Evolutionary conservation across 345 rosid species (phyloP), one percentile per base, ranked within the genome.

Genomic region (Gossypium raimondii): DNA sequence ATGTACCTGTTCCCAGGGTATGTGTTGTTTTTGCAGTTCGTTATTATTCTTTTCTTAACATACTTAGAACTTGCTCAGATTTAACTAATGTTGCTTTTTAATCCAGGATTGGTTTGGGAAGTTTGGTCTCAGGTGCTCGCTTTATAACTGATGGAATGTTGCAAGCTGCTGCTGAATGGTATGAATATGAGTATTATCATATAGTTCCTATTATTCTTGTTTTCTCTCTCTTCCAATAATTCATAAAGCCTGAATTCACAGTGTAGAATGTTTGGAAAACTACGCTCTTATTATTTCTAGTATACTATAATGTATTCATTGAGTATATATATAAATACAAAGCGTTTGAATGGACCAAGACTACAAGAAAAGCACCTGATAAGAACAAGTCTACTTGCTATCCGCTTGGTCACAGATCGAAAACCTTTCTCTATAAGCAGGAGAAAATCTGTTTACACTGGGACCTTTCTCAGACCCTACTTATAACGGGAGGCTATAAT

Each of bases 1-100:
- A 93, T 95, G 99, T 95, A 95, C 85, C 88, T 95, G 62, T 95
- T 95, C 85, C 98, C 99, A 1, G 99, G 99, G 99, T 95, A 60
- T 51, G 98, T 80, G 50, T 79, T 83, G 50, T 24, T 68, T 34
- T 62, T 77, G 63, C 73, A 25, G 17, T 68, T 84, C 48, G 2
- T 76, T 27, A 18, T 20, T 58, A 25, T 70, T 57, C 45, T 55
- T 58, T 41, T 17, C 20, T 76, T 72, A 14, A 38, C 29, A 9
- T 67, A 45, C 29, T 55, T 50, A 20, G 62, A 22, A 56, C 56
- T 25, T 51, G 11, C 38, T 68, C 72, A 9, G 12, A 41, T 64
- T 34, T 74, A 69, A 63, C 9, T 24, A 66, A n/a, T 71, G 43
- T 60, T 68, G 34, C 74, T 48, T 58, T 34, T 45, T 55, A 8